Evolutionary conservation across 768 basidiomycete species (phyloP).

Genomic region (Agrocybe pediades): DNA sequence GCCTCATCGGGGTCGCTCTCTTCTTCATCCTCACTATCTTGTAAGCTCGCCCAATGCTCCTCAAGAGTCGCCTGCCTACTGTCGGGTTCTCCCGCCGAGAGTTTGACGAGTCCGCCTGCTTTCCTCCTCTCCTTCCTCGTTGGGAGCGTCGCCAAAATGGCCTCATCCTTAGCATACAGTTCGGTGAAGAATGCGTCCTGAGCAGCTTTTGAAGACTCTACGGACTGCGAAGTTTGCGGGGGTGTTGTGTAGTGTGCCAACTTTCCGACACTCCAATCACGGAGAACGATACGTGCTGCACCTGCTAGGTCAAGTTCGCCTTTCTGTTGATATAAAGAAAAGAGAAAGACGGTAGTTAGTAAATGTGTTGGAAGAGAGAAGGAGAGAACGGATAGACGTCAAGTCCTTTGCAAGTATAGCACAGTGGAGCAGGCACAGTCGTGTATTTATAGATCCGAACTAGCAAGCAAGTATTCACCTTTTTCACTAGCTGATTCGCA

Average conservation of each 20-base stretch:
- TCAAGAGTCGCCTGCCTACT: slow-evolving; percentile 39
- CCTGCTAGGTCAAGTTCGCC: slow-evolving; percentile 72
- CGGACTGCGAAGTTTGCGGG: slow-evolving; percentile 10
- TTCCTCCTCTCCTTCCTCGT: slow-evolving; percentile 73
- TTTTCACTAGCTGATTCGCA: slow-evolving; percentile 73
- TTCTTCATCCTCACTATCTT: slow-evolving; percentile 34
- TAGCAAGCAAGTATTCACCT: slow-evolving; percentile 43
- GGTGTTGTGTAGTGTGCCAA: slow-evolving; percentile 70
- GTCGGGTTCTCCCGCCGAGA: slow-evolving; percentile 36
- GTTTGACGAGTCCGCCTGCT: slow-evolving; percentile 58
- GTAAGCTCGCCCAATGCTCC: slow-evolving; percentile 45
- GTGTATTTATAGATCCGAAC: slow-evolving; percentile 3
- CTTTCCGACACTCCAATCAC: slow-evolving; percentile 81
- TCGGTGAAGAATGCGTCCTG: slow-evolving; percentile 21
- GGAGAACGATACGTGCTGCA: slow-evolving; percentile 77
- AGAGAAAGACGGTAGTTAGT: slow-evolving; percentile 3
- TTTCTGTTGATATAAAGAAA: slow-evolving; percentile 47
- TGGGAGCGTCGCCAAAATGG: slow-evolving; percentile 46
- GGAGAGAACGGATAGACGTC: background rate
- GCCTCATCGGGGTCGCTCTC: slow-evolving; percentile 34
- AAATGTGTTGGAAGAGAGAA: background rate
- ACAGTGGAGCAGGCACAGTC: slow-evolving; percentile 12
- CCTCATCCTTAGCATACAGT: slow-evolving; percentile 48
- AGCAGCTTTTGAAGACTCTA: slow-evolving; percentile 1
- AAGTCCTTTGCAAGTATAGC: slow-evolving; percentile 6